These are phyloP conservation scores for Hypoxylon sp. DNA, from an alignment of 2,329 filamentous ascomycete species.

Conservation along the genomic window DNA sequence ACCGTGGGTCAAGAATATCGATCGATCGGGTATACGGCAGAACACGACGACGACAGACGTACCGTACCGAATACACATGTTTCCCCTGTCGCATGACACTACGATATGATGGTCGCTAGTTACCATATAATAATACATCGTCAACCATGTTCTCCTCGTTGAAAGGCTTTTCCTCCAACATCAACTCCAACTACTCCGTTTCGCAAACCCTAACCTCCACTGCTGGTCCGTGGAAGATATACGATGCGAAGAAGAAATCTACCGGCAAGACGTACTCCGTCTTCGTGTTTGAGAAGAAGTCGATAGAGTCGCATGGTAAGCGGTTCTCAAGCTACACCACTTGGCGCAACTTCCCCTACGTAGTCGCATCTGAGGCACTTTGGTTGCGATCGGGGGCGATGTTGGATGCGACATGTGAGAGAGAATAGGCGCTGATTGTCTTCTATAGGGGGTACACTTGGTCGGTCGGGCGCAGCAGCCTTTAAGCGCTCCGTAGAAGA, in stretches of 20 bases:
- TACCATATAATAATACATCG: slow-evolving; percentile 26
- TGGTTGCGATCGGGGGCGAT: too few relatives aligned
- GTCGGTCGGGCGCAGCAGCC: slow-evolving; percentile 69
- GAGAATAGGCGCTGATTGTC: slow-evolving; percentile 1
- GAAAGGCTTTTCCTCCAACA: slow-evolving; percentile 94
- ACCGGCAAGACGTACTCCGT: slow-evolving; percentile 89
- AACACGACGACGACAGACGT: too few relatives aligned
- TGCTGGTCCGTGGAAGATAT: slow-evolving; percentile 95
- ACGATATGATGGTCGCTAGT: slow-evolving; percentile 43
- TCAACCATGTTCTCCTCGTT: slow-evolving; percentile 87
- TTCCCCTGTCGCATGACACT: slow-evolving; percentile 29
- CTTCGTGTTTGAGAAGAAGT: slow-evolving; percentile 93
- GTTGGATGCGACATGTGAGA: not conserved
- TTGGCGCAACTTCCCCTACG: too few relatives aligned
- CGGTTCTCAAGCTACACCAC: not conserved
- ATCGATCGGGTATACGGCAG: slow-evolving; percentile 11
- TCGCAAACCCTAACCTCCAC: slow-evolving; percentile 77
- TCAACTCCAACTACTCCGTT: slow-evolving; percentile 88
- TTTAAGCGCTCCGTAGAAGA: slow-evolving; percentile 87
- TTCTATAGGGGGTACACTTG: slow-evolving; percentile 60
- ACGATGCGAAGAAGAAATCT: slow-evolving; percentile 96
- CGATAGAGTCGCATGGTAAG: slow-evolving; percentile 71
- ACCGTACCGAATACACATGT: slow-evolving; percentile 35
- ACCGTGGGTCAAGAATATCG: slow-evolving; percentile 7
- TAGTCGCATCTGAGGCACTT: too few relatives aligned